Evolutionary conservation across 495 filamentous ascomycete species (phyloP).

Genomic region (Tuber magnatum): DNA sequence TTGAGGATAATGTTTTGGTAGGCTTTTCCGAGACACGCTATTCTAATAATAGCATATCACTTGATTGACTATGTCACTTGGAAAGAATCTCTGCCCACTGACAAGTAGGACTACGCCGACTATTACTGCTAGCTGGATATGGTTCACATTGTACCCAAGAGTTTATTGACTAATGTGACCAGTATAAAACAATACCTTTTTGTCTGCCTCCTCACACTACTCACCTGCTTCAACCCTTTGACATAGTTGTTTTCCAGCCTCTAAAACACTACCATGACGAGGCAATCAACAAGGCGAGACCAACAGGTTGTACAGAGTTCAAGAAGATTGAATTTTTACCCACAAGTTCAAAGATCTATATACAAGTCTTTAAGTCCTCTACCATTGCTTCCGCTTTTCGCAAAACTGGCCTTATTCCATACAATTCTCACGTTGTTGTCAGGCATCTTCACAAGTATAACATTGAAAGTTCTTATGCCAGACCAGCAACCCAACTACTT

Average conservation of each 20-base stretch:
- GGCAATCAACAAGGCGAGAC: too few species aligned
- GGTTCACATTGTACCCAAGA: slow-evolving; percentile 12
- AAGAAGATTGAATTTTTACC: too few species aligned
- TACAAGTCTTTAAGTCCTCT: too few species aligned
- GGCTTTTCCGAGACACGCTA: too few species aligned
- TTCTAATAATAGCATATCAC: too few species aligned
- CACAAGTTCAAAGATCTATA: too few species aligned
- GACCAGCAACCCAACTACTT: not conserved
- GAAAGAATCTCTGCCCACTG: too few species aligned
- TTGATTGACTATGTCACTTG: too few species aligned
- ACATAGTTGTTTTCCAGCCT: not conserved
- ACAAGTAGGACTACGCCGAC: slow-evolving; percentile 5
- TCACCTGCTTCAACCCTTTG: slow-evolving; percentile 4
- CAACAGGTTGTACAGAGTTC: too few species aligned
- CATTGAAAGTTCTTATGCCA: too few species aligned
- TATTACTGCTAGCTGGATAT: slow-evolving; percentile 5
- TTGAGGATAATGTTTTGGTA: too few species aligned
- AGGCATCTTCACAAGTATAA: not conserved
- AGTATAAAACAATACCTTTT: slow-evolving; percentile 7
- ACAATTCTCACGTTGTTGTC: not conserved
- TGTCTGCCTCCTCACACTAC: slow-evolving; percentile 4
- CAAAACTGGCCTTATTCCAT: not conserved
- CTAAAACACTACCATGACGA: not conserved
- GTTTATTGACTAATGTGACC: slow-evolving; percentile 6
- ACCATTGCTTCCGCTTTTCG: not conserved